Conservation (phyloP, 352 stramenopile species). For the Pythium myriotylum region DNA sequence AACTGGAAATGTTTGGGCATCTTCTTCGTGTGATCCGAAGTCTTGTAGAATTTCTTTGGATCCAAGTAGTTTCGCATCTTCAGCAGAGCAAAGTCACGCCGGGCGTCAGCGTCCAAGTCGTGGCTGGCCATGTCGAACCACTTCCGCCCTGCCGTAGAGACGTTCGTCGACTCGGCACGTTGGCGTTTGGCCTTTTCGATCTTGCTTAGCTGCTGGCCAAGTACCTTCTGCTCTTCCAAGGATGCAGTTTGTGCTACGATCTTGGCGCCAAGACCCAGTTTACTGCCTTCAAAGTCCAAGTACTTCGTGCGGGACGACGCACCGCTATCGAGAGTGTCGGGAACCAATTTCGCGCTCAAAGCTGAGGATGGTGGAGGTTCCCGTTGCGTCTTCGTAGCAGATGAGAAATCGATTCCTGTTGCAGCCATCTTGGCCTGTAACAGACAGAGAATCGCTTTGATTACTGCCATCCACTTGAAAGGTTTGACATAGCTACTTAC, state of each 20-base stretch:
- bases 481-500: conserved; percentile 31
- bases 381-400: not conserved
- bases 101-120: conserved; percentile 86
- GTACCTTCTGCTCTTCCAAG: conserved; percentile 49
- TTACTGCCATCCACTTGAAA: not conserved
- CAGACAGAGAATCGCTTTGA: not conserved
- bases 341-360: conserved; percentile 18
- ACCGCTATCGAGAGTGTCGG: conserved; percentile 62
- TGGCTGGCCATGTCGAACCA: conserved; percentile 94
- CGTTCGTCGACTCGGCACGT: conserved; percentile 50
- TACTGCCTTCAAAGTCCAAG: conserved; percentile 48
- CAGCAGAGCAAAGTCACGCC: conserved; percentile 91
- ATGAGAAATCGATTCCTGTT: conserved; percentile 24
- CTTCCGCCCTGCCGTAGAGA: conserved; percentile 64
- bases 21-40: conserved; percentile 78
- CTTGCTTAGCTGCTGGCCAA: conserved; percentile 42
- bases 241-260: conserved; percentile 46
- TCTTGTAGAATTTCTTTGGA: conserved; percentile 98
- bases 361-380: not conserved
- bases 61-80: conserved; percentile 95
- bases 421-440: conserved; percentile 33
- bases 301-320: conserved; percentile 49
- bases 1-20: conserved; percentile 91
- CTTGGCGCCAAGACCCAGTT: conserved; percentile 36
- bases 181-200: conserved; percentile 52